Evolutionary conservation across 2,329 filamentous ascomycete species (phyloP).

Genomic region (Coniochaeta sp.): DNA sequence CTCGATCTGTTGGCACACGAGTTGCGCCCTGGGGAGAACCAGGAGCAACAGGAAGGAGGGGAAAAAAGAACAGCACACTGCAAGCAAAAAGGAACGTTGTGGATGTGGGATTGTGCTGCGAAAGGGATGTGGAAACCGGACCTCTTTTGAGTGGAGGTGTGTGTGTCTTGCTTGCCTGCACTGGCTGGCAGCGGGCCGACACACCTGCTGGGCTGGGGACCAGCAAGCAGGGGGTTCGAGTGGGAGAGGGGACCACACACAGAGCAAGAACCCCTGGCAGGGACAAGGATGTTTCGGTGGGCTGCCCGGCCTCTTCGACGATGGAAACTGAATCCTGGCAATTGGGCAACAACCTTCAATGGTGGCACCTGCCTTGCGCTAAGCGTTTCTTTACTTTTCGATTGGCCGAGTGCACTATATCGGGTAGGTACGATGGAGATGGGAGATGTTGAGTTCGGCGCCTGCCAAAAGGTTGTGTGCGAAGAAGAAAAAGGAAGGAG

Average conservation of each 20-base stretch:
- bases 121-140: constrained; percentile 4
- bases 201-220: background rate
- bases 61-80: background rate
- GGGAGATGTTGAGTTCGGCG: background rate
- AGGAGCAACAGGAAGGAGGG: constrained; percentile 4
- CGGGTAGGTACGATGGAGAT: background rate
- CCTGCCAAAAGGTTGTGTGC: background rate
- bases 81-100: constrained; percentile 2
- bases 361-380: constrained; percentile 1
- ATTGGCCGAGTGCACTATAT: constrained; percentile 2
- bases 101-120: background rate
- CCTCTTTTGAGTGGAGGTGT: constrained; percentile 4
- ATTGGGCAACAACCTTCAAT: background rate
- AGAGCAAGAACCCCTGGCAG: background rate
- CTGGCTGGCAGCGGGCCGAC: background rate
- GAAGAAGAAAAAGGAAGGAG: too few relatives aligned
- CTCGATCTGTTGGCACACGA: constrained; percentile 3
- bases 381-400: background rate
- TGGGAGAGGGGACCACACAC: background rate
- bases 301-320: background rate
- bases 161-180: background rate
- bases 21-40: constrained; percentile 3
- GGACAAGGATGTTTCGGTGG: background rate
- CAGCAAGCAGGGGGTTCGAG: background rate
- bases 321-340: background rate